Evolutionary conservation across 805 yeast genomes (phyloP), one percentile per base, ranked within the genome.

Genomic region (Candida saitoana): DNA sequence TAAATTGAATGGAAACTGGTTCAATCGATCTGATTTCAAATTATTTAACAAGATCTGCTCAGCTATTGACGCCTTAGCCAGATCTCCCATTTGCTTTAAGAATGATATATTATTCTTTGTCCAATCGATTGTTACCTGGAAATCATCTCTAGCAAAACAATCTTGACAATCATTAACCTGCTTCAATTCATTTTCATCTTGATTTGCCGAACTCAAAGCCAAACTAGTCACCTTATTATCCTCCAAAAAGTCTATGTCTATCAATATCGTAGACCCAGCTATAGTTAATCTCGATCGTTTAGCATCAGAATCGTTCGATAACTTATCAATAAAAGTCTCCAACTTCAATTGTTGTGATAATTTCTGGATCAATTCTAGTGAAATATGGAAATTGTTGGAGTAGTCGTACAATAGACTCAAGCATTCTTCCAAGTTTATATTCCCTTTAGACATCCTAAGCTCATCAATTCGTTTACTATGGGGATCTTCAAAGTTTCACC

Each of bases 301-400:
- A 4, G 24, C 40, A 18, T 38, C 35, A 9, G 29, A 35, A 17
- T 49, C 43, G 16, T 47, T 42, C 25, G 40, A 43, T 16, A 30
- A 40, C 7, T 41, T 58, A 45, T 69, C 75, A 38, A 67, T 56
- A 41, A 66, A 69, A 1, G 75, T 69, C 43, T 69, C 75, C 7
- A 69, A 52, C 36, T 57, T 60, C 47, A 69, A 55, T 41, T 61
- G 67, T 41, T 66, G 69, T 14, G 74, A 69, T 27, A 69, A 54
- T 34, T 60, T 60, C 45, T 66, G 72, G 18, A 69, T 54, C 34
- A 66, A 48, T 25, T 68, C 73, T 18, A 69, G 55, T 12, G 71
- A 61, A 4, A 64, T 46, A 7, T 48, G 51, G 50, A 62, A 69
- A 16, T 54, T 50, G 17, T 48, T 43, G 1, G 73, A 56, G 39